Evolutionary conservation across 1,139 yeast species (phyloP), one percentile per base, ranked within the genome.

Genomic region (Pneumocystis oryctolagi): DNA sequence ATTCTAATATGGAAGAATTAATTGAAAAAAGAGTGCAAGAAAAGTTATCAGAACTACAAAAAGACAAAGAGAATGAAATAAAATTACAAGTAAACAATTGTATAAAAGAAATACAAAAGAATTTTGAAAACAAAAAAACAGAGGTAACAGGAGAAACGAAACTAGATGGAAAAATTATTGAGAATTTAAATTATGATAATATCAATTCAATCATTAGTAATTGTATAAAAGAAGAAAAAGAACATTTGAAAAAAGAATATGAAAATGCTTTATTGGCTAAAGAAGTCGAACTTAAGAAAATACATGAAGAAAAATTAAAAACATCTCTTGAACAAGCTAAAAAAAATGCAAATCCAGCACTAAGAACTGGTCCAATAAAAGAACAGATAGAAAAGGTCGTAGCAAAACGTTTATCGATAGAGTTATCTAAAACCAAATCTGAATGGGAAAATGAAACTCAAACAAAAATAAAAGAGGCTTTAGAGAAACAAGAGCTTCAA

Each of bases 91-190:
- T 70, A 63, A 66, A 67, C 28, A 65, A 68, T 31, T 67, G 73
- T 61, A 65, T 68, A 65, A 63, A 66, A 61, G 76, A 73, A 61
- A 70, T 72, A 30, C 71, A 72, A 62, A 68, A 67, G 4, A 71
- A 74, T 67, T 69, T 71, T 30, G 40, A 62, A 37, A 59, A 55
- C n/a, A 53, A 53, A 12, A 58, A 59, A 20, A 9, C 34, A 57
- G 63, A 58, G 8, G 57, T 58, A 20, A 28, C 31, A 28, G 37
- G 9, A 32, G 57, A 20, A 30, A 25, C 6, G 32, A 64, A 66
- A 18, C 64, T 67, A 18, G 65, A 67, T 35, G 68, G 68, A 28
- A 71, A 70, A 53, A 65, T 67, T 25, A 70, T 67, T 37, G 61
- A 61, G 40, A 68, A 66, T 39, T 62, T 70, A 3, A 62, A 66